phyloP scores from a whole-genome alignment of 441 rosid genomes.

The Pelargonium citronellum region DNA sequence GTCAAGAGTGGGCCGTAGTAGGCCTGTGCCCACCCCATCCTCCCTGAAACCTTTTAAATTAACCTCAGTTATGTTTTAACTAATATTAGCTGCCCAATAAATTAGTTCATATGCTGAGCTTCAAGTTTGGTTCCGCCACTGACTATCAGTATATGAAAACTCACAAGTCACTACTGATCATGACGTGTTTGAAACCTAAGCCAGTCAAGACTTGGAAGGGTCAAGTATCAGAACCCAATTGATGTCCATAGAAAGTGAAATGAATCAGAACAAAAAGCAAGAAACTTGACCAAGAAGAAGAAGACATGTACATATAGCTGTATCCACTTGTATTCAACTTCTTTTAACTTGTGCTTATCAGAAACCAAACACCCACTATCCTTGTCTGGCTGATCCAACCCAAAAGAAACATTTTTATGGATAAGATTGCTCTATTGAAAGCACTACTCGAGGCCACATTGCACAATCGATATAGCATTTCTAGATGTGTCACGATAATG shows the following conservation, averaged over 20 bases:
- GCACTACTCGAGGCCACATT: conserved; percentile 24
- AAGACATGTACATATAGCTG: conserved; percentile 25
- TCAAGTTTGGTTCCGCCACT: no score
- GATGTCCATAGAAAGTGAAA: neutral
- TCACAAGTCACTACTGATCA: no score
- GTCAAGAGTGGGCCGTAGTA: no score
- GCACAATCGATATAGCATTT: conserved; percentile 15
- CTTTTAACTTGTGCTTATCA: conserved; percentile 16
- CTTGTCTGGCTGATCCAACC: conserved; percentile 42
- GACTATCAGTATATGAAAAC: no score
- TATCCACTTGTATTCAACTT: conserved; percentile 16
- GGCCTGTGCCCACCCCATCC: no score
- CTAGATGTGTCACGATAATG: conserved; percentile 22
- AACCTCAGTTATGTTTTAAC: no score
- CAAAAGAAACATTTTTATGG: conserved; percentile 18
- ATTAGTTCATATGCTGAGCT: no score
- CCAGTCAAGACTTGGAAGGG: conserved; percentile 18
- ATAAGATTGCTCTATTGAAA: conserved; percentile 24
- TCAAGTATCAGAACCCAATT: conserved; percentile 39
- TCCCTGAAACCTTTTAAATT: no score
- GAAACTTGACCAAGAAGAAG: conserved; percentile 15
- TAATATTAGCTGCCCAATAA: no score
- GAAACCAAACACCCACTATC: conserved; percentile 34
- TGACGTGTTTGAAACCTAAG: neutral
- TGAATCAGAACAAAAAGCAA: neutral